A percentile compares a stretch with the other conserved stretches of the same genome.
Conservation (phyloP, 345 rosid genomes). For the Toxicodendron radicans region DNA sequence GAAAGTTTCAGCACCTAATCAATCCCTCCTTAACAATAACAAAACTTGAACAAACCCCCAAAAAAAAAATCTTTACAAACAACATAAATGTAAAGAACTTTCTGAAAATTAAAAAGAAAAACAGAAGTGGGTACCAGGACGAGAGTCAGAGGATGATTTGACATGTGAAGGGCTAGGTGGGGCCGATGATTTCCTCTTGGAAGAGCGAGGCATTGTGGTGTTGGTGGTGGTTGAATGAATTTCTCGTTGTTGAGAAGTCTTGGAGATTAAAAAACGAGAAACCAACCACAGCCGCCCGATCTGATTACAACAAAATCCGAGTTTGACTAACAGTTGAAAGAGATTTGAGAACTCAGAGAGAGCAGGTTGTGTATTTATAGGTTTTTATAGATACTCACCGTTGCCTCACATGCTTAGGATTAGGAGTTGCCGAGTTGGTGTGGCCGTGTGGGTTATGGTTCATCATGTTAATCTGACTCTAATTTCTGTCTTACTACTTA, state of each 20-base stretch:
- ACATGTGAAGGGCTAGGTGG: conserved; percentile 35
- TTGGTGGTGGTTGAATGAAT: neutral
- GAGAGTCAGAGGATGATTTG: conserved; percentile 29
- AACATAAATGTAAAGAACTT: neutral
- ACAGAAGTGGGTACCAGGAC: conserved; percentile 12
- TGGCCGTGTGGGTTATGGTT: too few relatives aligned
- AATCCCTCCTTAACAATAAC: too few relatives aligned
- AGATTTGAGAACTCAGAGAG: neutral
- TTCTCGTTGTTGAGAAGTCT: neutral
- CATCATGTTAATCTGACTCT: too few relatives aligned
- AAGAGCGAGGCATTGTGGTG: conserved; percentile 41
- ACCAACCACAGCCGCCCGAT: conserved; percentile 27
- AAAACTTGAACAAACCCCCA: too few relatives aligned
- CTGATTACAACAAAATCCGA: conserved; percentile 29
- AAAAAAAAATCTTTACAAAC: conserved; percentile 7
- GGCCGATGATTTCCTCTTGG: conserved; percentile 47
- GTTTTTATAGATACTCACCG: too few relatives aligned
- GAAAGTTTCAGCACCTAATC: neutral
- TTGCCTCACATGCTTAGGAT: too few relatives aligned
- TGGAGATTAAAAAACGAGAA: neutral
- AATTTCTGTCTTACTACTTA: too few relatives aligned
- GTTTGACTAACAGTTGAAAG: neutral
- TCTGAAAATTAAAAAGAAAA: neutral
- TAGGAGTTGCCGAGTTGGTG: too few relatives aligned
- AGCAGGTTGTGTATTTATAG: too few relatives aligned